Conservation (phyloP, 2,329 filamentous ascomycete species). For the Corinectria fuckeliana region DNA sequence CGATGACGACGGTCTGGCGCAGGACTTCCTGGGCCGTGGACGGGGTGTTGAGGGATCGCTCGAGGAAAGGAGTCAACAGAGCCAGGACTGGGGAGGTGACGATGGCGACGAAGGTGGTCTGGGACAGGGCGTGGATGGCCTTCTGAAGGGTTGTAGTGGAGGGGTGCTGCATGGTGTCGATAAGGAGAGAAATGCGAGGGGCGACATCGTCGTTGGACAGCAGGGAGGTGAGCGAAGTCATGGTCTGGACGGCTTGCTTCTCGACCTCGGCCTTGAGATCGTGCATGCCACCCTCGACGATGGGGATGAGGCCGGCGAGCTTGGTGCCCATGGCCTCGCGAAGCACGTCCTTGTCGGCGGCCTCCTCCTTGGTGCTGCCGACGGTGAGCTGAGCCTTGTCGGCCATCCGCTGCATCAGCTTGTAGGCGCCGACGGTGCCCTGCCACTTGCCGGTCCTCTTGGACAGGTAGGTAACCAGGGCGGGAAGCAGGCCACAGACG, state of each 20-base stretch:
- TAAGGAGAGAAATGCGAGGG: constrained; percentile 86
- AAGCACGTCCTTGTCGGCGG: constrained; percentile 85
- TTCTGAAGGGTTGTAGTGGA: constrained; percentile 89
- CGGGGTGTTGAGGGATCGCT: constrained; percentile 91
- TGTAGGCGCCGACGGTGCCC: constrained; percentile 85
- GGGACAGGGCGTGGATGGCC: constrained; percentile 93
- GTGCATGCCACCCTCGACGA: constrained; percentile 94
- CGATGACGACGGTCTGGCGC: constrained; percentile 93
- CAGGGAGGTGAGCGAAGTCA: constrained; percentile 87
- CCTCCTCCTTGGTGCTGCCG: constrained; percentile 80
- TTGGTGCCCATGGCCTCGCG: constrained; percentile 89
- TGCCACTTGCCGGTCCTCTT: constrained; percentile 97
- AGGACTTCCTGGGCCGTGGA: constrained; percentile 92
- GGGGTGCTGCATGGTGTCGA: constrained; percentile 95
- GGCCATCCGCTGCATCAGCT: constrained; percentile 89
- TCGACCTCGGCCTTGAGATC: constrained; percentile 88
- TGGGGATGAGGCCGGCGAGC: constrained; percentile 84
- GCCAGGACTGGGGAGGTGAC: constrained; percentile 96
- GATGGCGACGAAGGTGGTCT: constrained; percentile 97
- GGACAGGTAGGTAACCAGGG: constrained; percentile 75
- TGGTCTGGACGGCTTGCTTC: constrained; percentile 91
- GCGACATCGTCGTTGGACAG: constrained; percentile 97
- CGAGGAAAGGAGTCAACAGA: constrained; percentile 90
- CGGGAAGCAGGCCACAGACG: constrained; percentile 81
- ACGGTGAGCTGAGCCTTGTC: constrained; percentile 89